Evolutionary conservation across 106 monocot genomes (phyloP), one percentile per base, ranked within the genome.

Genomic region (Cymbidium sinense): DNA sequence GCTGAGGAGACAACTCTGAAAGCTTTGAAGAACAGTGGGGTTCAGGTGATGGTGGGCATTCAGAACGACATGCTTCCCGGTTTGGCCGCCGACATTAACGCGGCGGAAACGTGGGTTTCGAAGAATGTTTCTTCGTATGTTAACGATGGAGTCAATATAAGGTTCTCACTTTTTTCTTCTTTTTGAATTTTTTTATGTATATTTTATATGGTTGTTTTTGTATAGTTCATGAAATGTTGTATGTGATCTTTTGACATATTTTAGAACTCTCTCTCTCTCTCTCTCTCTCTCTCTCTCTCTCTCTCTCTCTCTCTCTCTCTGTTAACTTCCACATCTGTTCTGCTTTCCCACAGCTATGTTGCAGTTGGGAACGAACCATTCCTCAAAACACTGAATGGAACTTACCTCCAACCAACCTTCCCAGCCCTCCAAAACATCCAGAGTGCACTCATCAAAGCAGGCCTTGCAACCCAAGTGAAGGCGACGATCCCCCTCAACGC

Each of bases 351-450:
- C 31, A 92, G 92, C 75, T 89, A 85, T 39, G 89, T 92, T 31
- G 92, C 92, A 5, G 92, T 92, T 20, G 92, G 92, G 41, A 92
- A 92, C 43, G 92, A 92, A 75, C 92, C 92, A 10, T 89, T 92
- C 78, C 52, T 92, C 5, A 8, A 67, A 67, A 81, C 92, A 19
- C 83, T 79, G 28, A 92, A 92, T 34, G 89, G 92, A 21, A 84
- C 31, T 37, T 92, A 83, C 54, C 80, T 92, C 25, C 80, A 85
- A 64, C 82, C 83, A 2, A 86, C 87, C 1, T 85, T 80, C 62
- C 92, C 92, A 17, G 93, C 96, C 31, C 88, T 96, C 76, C 91
- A 93, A 77, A 96, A 93, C 79, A 79, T 96, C 47, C 93, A 96
- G 69, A 76, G 86, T 6, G 89, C 96, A 30, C 88, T 96, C 50